Evolutionary conservation across 2,329 filamentous ascomycete genomes (phyloP).

Genomic region (Colletotrichum sp.): DNA sequence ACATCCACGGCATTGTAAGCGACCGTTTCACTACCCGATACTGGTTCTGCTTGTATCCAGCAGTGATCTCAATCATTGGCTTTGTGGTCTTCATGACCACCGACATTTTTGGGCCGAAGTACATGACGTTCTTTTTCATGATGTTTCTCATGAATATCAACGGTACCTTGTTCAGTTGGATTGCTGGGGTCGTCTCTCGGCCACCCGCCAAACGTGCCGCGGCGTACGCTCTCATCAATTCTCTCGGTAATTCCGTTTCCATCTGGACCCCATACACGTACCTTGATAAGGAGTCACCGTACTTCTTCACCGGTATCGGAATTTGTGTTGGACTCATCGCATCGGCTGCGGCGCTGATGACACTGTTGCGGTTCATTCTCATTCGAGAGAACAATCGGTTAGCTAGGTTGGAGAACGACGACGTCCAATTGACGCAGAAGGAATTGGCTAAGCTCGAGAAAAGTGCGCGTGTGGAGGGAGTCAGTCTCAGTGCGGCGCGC

Average conservation of each 20-base stretch:
- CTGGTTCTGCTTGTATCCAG: conserved; percentile 20
- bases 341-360: conserved; percentile 37
- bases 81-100: conserved; percentile 57
- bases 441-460: conserved; percentile 51
- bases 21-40: conserved; percentile 9
- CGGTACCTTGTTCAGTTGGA: conserved; percentile 54
- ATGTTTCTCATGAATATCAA: conserved; percentile 61
- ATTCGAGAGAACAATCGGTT: conserved; percentile 47
- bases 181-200: conserved; percentile 53
- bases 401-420: conserved; percentile 53
- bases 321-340: conserved; percentile 41
- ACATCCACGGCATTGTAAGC: conserved; percentile 43
- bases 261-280: conserved; percentile 60
- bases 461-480: conserved; percentile 56
- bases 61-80: not conserved
- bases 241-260: conserved; percentile 54
- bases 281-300: conserved; percentile 36
- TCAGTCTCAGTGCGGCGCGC: conserved; percentile 52
- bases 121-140: conserved; percentile 61
- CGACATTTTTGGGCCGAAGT: conserved; percentile 54
- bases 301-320: conserved; percentile 44
- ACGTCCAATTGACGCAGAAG: conserved; percentile 46
- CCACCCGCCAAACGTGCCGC: conserved; percentile 60
- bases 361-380: conserved; percentile 41
- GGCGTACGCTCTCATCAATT: conserved; percentile 60